Base-by-base conservation (phyloP, 2,329 filamentous ascomycete genomes). In the Trichoderma sp. region DNA sequence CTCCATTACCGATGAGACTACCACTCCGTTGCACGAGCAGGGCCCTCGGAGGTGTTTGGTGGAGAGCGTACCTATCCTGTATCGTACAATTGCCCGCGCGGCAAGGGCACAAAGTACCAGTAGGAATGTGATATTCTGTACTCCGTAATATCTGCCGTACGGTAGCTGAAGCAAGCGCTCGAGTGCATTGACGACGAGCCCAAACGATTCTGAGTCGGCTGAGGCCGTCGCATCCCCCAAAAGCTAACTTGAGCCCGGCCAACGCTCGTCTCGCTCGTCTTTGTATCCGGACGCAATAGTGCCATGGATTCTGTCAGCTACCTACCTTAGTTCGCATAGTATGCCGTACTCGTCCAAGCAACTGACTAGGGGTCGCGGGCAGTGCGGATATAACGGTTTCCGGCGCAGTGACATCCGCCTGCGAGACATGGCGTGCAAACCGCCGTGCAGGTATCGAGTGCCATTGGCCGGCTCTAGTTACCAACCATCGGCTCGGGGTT, bases 361-460 rank as follows among this genome's bases (percentile, higher is more conserved):
- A 21, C 21, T 4, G 33, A 24, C 64, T 31, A 67, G 72, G 71
- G 72, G 31, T 35, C 12, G 38, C 29, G 41, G 41, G 16, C 18
- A n/a, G 50, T 50, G 60, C 72, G 72, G 72, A 74, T 50, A 74
- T 50, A 68, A 68, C 63, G 50, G 33, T 41, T 45, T 64, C 33
- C 53, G 72, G 53, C 72, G 67, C 33, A 60, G 33, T 56, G 50
- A 68, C 38, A 33, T 38, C 62, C 71, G 71, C 38, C 68, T 71
- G 68, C 68, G 56, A 71, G 68, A 71, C 68, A 71, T 71, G 68
- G 68, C 68, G 33, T 33, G 53, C 33, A 9, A 63, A 60, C 68
- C 68, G n/a, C 24, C 24, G 27, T 50, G 53, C 56, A 59, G 63
- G 72, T 74, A 74, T 74, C 64, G 63, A 62, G 38, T 62, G 64